Base-by-base conservation (phyloP, 179 eudicot genomes). In the Beta lomatogona region DNA sequence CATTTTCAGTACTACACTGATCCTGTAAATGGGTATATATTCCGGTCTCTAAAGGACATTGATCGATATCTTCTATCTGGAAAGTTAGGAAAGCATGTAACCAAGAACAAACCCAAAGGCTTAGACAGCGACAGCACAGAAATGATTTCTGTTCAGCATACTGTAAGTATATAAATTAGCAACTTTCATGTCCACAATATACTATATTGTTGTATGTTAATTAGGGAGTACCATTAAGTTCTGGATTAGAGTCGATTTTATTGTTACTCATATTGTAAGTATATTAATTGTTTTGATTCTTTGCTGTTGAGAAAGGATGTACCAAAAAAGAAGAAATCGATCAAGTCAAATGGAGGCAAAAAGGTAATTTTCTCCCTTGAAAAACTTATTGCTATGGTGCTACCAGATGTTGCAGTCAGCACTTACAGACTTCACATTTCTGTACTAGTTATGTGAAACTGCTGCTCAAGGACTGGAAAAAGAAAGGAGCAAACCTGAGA, bases 51-150 rank as follows among this genome's bases (percentile, higher is more conserved):
- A 66, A 88, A 88, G 83, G 90, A 84, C 78, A 84, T 88, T 6
- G 89, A 88, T 48, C 89, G 89, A 1, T 88, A 88, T 81, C 89
- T 88, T 78, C 61, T 86, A 54, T 82, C 87, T 72, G 90, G 89
- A 13, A 86, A 88, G 70, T 72, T 88, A 81, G 87, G 87, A 78
- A 82, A 82, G 48, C 85, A 77, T 71, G 86, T 86, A 52, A 83
- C 85, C 57, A 88, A 84, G 85, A 68, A 81, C 67, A 83, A 81
- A 79, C 81, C 79, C 7, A 80, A 76, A 78, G 83, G 73, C 36
- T 54, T 60, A 46, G 79, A 44, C 65, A 31, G 76, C 69, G 82
- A 44, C 36, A 58, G 71, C 18, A 66, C 46, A 7, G 76, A 46
- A 19, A 55, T 68, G 0, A 84, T 74, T 58, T 65, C 52, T 13